Base-by-base conservation (phyloP, 352 stramenopile genomes). In the Phytopythium cucurbitacearum region DNA sequence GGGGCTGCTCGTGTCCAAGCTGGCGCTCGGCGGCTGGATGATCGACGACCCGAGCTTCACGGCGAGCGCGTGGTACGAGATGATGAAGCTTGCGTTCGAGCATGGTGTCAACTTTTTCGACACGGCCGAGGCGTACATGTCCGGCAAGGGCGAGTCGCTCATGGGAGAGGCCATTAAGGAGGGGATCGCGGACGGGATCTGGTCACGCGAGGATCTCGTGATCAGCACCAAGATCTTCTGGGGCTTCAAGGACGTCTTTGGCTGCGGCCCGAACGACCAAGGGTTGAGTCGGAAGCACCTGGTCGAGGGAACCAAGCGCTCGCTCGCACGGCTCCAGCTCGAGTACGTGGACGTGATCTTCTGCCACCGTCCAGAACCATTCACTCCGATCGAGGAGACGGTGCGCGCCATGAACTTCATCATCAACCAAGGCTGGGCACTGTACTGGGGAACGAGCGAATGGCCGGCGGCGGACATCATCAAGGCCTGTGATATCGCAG, bases 31-130 rank as follows among this genome's bases (percentile, higher is more conserved):
- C 37, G 21, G 21, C 2, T 64, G 57, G 51, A 60, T 60, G 51
- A 60, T 40, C 44, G 41, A 9, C 43, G 43, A 28, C 36, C 42
- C 45, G 7, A 72, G 55, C 39, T 78, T 69, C 56, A 64, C 76
- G 13, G 72, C 60, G 10, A 76, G 76, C 50, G 71, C 70, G 48
- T 62, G 51, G 13, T 81, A 78, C 66, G 48, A 41, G 35, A 67
- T 81, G 59, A 76, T 81, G 71, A 56, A 67, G 40, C 59, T 62
- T 37, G 71, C 71, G 8, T 80, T 75, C 63, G 58, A 87, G 58
- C 51, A 65, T 15, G 76, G 71, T n/a, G 63, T 87, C 60, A 85
- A 85, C 54, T 79, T 85, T 39, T 73, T 87, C 48, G 76, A 87
- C 59, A 87, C 69, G 5, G 69, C 76, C n/a, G 74, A 80, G 47